A percentile compares a stretch with the other conserved stretches of the same genome.
Evolutionary conservation across 2,329 filamentous ascomycete species (phyloP).

Genomic region (Apiospora hydei): DNA sequence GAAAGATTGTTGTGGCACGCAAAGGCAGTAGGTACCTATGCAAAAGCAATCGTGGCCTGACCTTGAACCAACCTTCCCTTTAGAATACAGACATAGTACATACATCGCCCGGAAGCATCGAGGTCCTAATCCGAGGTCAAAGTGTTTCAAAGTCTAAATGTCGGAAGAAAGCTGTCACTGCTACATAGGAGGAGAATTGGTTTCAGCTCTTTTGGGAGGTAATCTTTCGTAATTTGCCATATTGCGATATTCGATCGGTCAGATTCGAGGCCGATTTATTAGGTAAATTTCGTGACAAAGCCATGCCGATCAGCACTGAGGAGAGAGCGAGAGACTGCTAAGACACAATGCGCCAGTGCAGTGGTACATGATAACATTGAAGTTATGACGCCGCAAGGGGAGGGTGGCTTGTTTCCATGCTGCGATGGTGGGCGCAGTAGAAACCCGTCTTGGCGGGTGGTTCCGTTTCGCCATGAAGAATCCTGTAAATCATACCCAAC

Average conservation of each 20-base stretch:
- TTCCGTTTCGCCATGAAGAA: slow-evolving; percentile 7
- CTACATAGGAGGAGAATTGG: too few relatives aligned
- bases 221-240: background rate
- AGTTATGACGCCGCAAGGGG: background rate
- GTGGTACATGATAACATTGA: background rate
- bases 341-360: too few relatives aligned
- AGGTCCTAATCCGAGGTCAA: background rate
- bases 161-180: background rate
- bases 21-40: background rate
- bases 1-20: background rate
- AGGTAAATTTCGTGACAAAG: background rate
- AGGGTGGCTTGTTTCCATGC: background rate
- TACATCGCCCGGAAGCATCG: background rate
- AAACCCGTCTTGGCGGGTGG: slow-evolving; percentile 14
- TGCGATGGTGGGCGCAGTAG: background rate
- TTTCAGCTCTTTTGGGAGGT: background rate
- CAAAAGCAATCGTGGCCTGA: background rate
- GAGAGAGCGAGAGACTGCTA: too few relatives aligned
- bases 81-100: background rate
- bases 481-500: background rate
- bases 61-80: background rate
- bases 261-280: background rate
- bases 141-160: background rate
- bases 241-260: background rate
- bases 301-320: background rate